phyloP scores from a whole-genome alignment of 169 alveolate species.

The Plasmodium falciparum region DNA sequence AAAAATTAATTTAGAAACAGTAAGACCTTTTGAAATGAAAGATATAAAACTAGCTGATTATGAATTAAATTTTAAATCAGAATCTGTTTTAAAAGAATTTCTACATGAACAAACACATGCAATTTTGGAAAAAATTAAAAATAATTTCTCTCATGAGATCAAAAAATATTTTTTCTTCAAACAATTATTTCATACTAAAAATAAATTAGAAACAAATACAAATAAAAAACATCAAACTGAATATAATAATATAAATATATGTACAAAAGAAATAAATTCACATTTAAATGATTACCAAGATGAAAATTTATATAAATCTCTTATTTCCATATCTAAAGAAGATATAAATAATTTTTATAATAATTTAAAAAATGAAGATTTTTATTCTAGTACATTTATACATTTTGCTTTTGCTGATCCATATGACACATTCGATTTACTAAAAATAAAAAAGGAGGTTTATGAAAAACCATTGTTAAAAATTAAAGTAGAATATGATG shows the following conservation, averaged over 20 bases:
- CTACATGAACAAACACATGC: slow-evolving; percentile 33
- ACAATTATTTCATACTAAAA: slow-evolving; percentile 9
- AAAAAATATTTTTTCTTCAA: slow-evolving; percentile 55
- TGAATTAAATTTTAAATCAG: slow-evolving; percentile 34
- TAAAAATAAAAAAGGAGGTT: slow-evolving; percentile 44
- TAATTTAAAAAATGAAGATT: slow-evolving; percentile 36
- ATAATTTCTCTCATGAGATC: slow-evolving; percentile 11
- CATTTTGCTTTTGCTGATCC: slow-evolving; percentile 25
- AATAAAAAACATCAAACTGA: not conserved
- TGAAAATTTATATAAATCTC: not conserved
- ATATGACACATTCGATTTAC: slow-evolving; percentile 42
- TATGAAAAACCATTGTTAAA: slow-evolving; percentile 66
- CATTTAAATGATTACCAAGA: too few relatives aligned
- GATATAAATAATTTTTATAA: slow-evolving; percentile 23
- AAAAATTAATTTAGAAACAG: slow-evolving; percentile 91
- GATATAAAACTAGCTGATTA: slow-evolving; percentile 59
- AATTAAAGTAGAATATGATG: slow-evolving; percentile 77
- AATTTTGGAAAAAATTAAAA: slow-evolving; percentile 17
- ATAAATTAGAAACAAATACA: not conserved
- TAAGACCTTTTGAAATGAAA: slow-evolving; percentile 89
- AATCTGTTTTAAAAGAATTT: slow-evolving; percentile 36
- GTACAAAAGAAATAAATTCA: not conserved
- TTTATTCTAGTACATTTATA: slow-evolving; percentile 46
- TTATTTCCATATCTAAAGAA: not conserved
- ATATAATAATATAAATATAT: not conserved